Percentiles rank a stretch among this genome's conserved stretches.
These are phyloP conservation scores for Moesziomyces sp. DNA, from an alignment of 1,284 basidiomycete species.

Conservation along the genomic window DNA sequence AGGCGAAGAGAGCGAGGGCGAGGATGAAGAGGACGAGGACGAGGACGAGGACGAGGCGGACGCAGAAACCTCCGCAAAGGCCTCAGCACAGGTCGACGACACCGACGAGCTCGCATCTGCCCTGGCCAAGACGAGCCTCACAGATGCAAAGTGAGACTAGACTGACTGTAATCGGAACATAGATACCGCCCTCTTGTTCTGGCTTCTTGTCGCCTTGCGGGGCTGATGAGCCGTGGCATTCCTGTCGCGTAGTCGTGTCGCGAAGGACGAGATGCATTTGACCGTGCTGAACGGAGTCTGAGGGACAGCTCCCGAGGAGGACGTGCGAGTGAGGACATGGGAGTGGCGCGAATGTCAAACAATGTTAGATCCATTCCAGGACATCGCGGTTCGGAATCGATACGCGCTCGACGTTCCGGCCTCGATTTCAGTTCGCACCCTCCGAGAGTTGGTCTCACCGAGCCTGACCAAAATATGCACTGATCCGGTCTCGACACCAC, in stretches of 20 bases:
- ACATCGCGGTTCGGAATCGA: not conserved
- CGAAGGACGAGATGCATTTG: no score
- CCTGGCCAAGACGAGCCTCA: constrained; percentile 37
- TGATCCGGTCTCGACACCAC: not conserved
- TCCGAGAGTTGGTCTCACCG: constrained; percentile 10
- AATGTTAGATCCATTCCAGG: no score
- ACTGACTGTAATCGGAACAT: not conserved
- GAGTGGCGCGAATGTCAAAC: not conserved
- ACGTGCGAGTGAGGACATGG: no score
- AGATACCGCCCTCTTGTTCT: not conserved
- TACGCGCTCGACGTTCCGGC: not conserved
- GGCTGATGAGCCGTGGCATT: not conserved
- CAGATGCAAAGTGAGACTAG: constrained; percentile 29
- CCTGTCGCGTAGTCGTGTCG: not conserved
- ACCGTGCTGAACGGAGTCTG: no score
- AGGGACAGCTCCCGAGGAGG: no score
- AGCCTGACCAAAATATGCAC: not conserved
- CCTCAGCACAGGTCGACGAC: constrained; percentile 24
- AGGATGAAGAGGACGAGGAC: constrained; percentile 51
- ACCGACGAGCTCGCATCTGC: constrained; percentile 53
- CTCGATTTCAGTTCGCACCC: not conserved
- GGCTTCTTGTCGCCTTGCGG: not conserved
- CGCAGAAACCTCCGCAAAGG: constrained; percentile 5
- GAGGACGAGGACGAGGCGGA: constrained; percentile 31
- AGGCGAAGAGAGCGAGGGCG: constrained; percentile 63